Base-by-base conservation (phyloP, 768 basidiomycete species). In the Gymnopilus dilepis region DNA sequence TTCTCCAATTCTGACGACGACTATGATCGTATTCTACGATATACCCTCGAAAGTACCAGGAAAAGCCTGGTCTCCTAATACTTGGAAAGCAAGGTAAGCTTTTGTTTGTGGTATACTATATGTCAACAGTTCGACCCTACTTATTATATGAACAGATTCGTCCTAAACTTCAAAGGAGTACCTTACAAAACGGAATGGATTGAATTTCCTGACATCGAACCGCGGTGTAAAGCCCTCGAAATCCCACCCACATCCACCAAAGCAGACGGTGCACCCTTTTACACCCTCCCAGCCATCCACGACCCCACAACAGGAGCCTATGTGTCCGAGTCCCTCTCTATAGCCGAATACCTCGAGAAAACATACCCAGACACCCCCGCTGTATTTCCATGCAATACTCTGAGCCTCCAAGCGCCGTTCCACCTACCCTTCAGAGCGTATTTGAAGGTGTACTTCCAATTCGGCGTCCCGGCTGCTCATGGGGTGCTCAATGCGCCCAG, bases 321-420 rank as follows among this genome's bases (percentile, higher is more conserved):
- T 9, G 43, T 85, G 34, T 60, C 76, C 9, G 80, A 84, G 24
- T 83, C 83, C 0, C 59, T 70, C 26, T 65, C 60, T 33, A 85
- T 86, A 51, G 82, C 80, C 0, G 63, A 72, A 17, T 84, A 86
- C 67, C 73, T 86, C 47, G 84, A 86, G 60, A 69, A 75, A 1
- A 72, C 74, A 1, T 85, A 83, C 66, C 82, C 84, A 0, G 69
- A 74, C 9, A 45, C 43, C 47, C 75, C 77, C 0, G 76, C 77
- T 5, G 59, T 83, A 12, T 63, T 82, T 54, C 78, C 76, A 0
- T 9, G 19, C 13, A 21, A 52, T n/a, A 37, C 51, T 21, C 6
- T 52, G 0, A 37, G 51, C 21, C 9, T 52, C 19, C 51, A 53
- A 37, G 30, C 51, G 19, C 11, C 51, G 8, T 53, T 53, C 33